Percentiles rank a stretch among this genome's conserved stretches.
Evolutionary conservation across 1,139 yeast genomes (phyloP).

Genomic region (Hansenula sp.): DNA sequence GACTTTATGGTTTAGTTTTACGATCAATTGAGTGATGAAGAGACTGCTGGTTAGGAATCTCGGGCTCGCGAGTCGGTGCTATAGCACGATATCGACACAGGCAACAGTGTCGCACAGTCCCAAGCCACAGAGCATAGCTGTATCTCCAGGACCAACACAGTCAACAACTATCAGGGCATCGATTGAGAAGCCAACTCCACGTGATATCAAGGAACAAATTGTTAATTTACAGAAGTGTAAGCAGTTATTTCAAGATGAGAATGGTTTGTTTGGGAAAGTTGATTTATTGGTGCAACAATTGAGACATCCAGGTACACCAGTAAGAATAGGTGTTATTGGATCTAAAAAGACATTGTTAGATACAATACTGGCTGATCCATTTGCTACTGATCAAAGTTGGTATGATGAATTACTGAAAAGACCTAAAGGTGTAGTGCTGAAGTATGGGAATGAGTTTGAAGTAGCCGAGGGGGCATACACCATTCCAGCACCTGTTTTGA

Average conservation of each 20-base stretch:
- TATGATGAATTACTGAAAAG: constrained; percentile 13
- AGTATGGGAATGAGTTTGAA: constrained; percentile 9
- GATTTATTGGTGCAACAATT: constrained; percentile 8
- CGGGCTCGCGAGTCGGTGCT: background rate
- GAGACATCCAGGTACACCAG: constrained; percentile 11
- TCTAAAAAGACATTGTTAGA: constrained; percentile 16
- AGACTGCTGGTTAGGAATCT: background rate
- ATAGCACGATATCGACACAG: background rate
- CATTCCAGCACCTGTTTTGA: constrained; percentile 20
- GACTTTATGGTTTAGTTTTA: no score
- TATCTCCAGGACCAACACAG: background rate
- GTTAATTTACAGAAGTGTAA: constrained; percentile 8
- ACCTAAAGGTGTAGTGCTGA: constrained; percentile 8
- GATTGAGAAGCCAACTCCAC: background rate
- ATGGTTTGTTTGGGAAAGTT: constrained; percentile 17
- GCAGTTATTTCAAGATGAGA: constrained; percentile 11
- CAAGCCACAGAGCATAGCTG: background rate
- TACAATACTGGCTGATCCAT: constrained; percentile 20
- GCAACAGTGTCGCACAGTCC: background rate
- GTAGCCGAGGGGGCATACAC: constrained; percentile 5
- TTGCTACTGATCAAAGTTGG: constrained; percentile 22
- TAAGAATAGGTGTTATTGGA: constrained; percentile 20
- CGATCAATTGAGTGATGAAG: background rate
- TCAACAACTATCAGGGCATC: background rate
- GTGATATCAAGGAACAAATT: constrained; percentile 6